Percentiles rank a stretch among this genome's conserved stretches.
Conservation (phyloP, 371 early-diverging fungal species). For the Rhizomucor pusillus region DNA sequence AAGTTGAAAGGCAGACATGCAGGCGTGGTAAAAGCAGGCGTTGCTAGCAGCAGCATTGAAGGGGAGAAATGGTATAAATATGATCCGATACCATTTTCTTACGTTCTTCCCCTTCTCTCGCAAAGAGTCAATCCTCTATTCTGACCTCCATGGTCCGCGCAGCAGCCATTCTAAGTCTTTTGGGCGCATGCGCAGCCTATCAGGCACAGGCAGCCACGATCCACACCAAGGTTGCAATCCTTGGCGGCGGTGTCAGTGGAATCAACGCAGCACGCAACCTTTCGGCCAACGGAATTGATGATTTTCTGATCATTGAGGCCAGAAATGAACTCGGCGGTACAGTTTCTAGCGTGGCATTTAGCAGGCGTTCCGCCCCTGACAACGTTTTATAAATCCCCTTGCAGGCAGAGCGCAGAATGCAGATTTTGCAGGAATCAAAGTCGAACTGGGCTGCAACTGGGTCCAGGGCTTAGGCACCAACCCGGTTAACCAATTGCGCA, state of each 20-base stretch:
- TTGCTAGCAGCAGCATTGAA: no score
- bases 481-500: constrained; percentile 35
- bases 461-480: constrained; percentile 50
- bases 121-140: not conserved
- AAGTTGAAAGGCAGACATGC: not conserved
- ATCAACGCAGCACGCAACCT: constrained; percentile 46
- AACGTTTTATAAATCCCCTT: not conserved
- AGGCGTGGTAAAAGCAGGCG: not conserved
- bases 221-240: constrained; percentile 42
- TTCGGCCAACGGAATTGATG: constrained; percentile 31
- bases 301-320: constrained; percentile 47
- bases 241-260: constrained; percentile 49
- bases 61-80: no score
- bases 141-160: not conserved
- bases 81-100: not conserved
- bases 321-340: constrained; percentile 39
- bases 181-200: not conserved
- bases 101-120: not conserved
- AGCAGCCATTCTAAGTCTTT: not conserved
- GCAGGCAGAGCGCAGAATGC: constrained; percentile 42
- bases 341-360: not conserved
- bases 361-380: not conserved
- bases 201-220: constrained; percentile 5
- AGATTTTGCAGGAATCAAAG: constrained; percentile 28
- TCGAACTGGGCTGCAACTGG: constrained; percentile 52